Evolutionary conservation across 1,284 basidiomycete species (phyloP).

Genomic region (Malassezia arunalokei): DNA sequence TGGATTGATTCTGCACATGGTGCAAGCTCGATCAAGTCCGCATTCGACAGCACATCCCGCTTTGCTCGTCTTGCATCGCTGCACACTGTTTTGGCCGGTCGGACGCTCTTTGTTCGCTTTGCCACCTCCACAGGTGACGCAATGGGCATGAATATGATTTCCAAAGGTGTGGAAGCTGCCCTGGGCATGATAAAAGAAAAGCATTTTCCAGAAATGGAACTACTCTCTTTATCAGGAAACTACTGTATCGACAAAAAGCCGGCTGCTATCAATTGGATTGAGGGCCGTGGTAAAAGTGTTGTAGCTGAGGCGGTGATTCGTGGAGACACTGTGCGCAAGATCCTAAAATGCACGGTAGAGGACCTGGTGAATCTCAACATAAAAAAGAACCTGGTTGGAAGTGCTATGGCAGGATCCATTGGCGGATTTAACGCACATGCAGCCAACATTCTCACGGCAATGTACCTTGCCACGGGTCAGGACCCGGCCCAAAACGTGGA

Average conservation of each 20-base stretch:
- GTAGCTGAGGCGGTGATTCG: conserved; percentile 91
- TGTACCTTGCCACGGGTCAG: conserved; percentile 93
- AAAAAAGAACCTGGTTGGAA: conserved; percentile 96
- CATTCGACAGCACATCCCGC: conserved; percentile 72
- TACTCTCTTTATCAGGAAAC: conserved; percentile 89
- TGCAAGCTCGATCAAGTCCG: conserved; percentile 61
- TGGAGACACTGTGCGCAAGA: conserved; percentile 70
- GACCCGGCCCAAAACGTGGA: conserved; percentile 99
- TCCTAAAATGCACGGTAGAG: conserved; percentile 89
- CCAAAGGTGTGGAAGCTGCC: conserved; percentile 61
- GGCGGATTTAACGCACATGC: conserved; percentile 99
- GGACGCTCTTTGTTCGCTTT: conserved; percentile 85
- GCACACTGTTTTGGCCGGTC: conserved; percentile 40
- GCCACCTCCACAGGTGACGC: conserved; percentile 91
- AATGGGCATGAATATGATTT: conserved; percentile 99
- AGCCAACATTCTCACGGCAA: conserved; percentile 84
- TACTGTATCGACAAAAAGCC: conserved; percentile 99
- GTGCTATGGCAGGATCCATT: conserved; percentile 90
- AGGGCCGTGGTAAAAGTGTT: conserved; percentile 92
- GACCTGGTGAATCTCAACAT: conserved; percentile 81
- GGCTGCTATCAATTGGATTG: conserved; percentile 99
- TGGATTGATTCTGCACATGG: conserved; percentile 84
- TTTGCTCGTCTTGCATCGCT: conserved; percentile 41
- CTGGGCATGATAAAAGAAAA: conserved; percentile 63
- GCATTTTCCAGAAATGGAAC: conserved; percentile 81